Conservation (phyloP, 2,329 filamentous ascomycete genomes). For the Polytolypa hystricis region DNA sequence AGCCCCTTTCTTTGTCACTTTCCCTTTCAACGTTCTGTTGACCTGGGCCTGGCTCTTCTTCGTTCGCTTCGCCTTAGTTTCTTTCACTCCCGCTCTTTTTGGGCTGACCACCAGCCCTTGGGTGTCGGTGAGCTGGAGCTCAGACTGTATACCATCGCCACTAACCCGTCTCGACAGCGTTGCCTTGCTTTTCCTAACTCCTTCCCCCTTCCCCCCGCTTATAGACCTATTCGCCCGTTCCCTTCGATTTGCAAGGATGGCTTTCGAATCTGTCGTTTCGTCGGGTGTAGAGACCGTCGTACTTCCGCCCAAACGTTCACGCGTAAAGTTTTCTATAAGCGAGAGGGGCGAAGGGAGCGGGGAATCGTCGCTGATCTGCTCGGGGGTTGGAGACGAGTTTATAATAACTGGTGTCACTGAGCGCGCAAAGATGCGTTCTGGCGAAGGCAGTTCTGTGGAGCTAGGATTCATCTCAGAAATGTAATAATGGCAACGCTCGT, state of each 20-base stretch:
- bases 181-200: neutral
- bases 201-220: conserved; percentile 5
- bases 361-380: conserved; percentile 11
- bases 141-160: neutral
- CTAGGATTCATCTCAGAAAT: conserved; percentile 21
- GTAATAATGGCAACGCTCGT: neutral
- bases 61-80: conserved; percentile 17
- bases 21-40: conserved; percentile 26
- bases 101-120: conserved; percentile 6
- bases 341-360: conserved; percentile 19
- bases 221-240: neutral
- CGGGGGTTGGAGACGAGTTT: conserved; percentile 1
- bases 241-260: neutral
- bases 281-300: neutral
- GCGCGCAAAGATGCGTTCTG: conserved; percentile 21
- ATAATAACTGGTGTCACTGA: conserved; percentile 21
- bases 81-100: conserved; percentile 13
- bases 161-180: neutral
- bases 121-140: neutral
- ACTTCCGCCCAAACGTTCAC: neutral
- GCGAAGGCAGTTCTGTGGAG: conserved; percentile 28
- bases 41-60: conserved; percentile 17
- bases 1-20: conserved; percentile 23
- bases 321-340: neutral
- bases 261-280: neutral